Evolutionary conservation across 805 yeast genomes (phyloP).

Genomic region (Starmerella kuoi): DNA sequence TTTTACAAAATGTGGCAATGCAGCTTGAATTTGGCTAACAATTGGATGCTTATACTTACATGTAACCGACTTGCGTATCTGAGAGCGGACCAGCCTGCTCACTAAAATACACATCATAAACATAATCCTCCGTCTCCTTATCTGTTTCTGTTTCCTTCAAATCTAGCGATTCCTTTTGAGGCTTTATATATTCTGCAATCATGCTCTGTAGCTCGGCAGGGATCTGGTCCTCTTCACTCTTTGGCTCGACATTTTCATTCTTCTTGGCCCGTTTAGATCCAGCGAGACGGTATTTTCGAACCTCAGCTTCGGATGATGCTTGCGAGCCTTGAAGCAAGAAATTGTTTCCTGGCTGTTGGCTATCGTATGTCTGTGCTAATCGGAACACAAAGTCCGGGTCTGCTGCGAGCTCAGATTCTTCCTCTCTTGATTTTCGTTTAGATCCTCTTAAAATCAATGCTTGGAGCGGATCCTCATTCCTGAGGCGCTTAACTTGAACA

Average conservation of each 20-base stretch:
- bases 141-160: conserved; percentile 8
- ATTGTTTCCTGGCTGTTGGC: conserved; percentile 7
- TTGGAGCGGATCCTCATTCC: conserved; percentile 79
- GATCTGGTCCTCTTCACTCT: conserved; percentile 24
- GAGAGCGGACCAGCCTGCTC: conserved; percentile 28
- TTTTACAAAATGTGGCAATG: background rate
- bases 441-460: conserved; percentile 38
- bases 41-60: conserved; percentile 23
- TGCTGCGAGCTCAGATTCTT: conserved; percentile 19
- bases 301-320: background rate
- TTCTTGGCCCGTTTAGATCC: conserved; percentile 3
- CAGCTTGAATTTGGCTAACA: no score
- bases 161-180: background rate
- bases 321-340: conserved; percentile 1
- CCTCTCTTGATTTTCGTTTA: conserved; percentile 17
- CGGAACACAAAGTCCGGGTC: conserved; percentile 18
- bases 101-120: conserved; percentile 76
- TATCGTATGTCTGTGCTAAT: conserved; percentile 15
- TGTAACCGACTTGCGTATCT: conserved; percentile 21
- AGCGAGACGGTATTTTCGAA: background rate
- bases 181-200: conserved; percentile 48
- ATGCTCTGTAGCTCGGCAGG: conserved; percentile 63
- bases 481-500: conserved; percentile 72
- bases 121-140: conserved; percentile 51
- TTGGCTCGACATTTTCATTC: background rate